Conservation (phyloP, 768 basidiomycete species). For the Serendipita sp. region DNA sequence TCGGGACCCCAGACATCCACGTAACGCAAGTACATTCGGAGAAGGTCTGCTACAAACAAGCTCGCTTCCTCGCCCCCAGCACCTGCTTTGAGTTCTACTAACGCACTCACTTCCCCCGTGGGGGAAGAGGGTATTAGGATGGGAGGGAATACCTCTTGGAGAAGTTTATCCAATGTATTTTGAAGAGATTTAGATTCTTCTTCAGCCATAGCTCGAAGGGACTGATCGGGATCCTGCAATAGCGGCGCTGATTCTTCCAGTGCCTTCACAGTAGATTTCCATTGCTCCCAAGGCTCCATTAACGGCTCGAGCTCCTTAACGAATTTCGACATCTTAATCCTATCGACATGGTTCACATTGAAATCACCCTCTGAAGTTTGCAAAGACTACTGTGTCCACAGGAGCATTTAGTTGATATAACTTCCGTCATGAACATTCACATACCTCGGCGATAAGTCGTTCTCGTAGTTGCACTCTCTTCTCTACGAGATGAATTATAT, state of each 20-base stretch:
- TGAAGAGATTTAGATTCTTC: conserved; percentile 45
- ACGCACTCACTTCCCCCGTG: conserved; percentile 51
- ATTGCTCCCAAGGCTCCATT: conserved; percentile 49
- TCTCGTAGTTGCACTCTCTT: not conserved
- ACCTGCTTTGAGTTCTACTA: conserved; percentile 84
- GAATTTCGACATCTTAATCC: conserved; percentile 41
- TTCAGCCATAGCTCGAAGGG: conserved; percentile 55
- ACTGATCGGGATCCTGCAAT: conserved; percentile 54
- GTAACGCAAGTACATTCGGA: conserved; percentile 67
- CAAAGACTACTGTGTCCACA: not conserved
- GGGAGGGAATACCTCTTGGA: conserved; percentile 38
- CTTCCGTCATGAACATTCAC: not conserved
- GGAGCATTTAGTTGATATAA: no score
- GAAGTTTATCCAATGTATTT: conserved; percentile 16
- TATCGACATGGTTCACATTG: conserved; percentile 19
- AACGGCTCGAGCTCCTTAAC: conserved; percentile 57
- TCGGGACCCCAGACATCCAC: conserved; percentile 26
- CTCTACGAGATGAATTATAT: not conserved
- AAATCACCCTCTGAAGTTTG: not conserved
- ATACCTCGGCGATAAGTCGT: not conserved
- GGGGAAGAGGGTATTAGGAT: conserved; percentile 58
- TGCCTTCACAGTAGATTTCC: conserved; percentile 42
- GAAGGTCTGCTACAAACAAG: conserved; percentile 60
- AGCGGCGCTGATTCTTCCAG: conserved; percentile 56
- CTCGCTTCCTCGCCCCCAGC: conserved; percentile 83